Base-by-base conservation (phyloP, 1,284 basidiomycete species). In the Ceratobasidium sp. region DNA sequence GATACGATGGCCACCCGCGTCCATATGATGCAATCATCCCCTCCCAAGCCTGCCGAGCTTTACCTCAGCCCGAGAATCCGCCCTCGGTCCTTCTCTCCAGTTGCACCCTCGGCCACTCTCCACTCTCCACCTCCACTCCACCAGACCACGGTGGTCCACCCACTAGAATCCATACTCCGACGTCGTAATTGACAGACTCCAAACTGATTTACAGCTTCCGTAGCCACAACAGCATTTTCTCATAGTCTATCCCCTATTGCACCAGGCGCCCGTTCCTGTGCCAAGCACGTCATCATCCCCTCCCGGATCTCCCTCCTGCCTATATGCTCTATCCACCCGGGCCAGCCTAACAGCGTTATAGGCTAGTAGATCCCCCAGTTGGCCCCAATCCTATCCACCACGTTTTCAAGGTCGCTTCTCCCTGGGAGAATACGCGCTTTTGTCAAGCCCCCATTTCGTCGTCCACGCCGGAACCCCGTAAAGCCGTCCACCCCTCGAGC, bases 381-480 rank as follows among this genome's bases (percentile, higher is more conserved):
- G n/a, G n/a, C n/a, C n/a, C n/a, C n/a, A n/a, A 59, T 6, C 57
- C 26, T 9, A 38, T n/a, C n/a, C n/a, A 26, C 28, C 59, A 62
- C 59, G 59, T 62, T 62, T 62, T 40, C 15, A 20, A 38, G 23
- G 28, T 26, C 6, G 33, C 59, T 62, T 62, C 59, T 2, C 33
- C 59, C 10, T 62, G 59, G 33, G 59, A 62, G 33, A 62, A 59
- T 9, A 6, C 40, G 33, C 40, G 59, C 59, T 62, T 62, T 62
- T 38, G 33, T 62, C 5, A 28, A 20, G 6, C 59, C 59, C 33
- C 26, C 3, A 38, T 62, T 38, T n/a, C n/a, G n/a, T 3, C 33
- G 40, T 62, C 59, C 59, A 62, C 59, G 59, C 44, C 44, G 44
- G 44, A 28, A 40, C 59, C 38, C 59, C 56, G 26, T 57, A 57